A percentile compares a stretch with the other conserved stretches of the same genome.
Conservation (phyloP, 2,329 filamentous ascomycete species). For the Pseudogymnoascus sp. region DNA sequence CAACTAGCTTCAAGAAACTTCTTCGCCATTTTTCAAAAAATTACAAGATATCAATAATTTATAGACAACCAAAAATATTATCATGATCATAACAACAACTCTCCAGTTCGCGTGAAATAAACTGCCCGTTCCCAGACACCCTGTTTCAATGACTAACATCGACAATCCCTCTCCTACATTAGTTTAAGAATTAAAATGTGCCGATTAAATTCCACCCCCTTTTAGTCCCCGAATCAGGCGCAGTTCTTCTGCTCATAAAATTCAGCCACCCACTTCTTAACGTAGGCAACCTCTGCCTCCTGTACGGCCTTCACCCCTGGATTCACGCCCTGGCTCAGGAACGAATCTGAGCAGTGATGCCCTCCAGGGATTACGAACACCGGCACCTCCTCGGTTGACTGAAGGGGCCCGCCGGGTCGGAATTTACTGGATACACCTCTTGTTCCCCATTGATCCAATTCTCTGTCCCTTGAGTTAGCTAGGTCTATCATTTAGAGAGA, state of each 20-base stretch:
- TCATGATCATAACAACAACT: neutral
- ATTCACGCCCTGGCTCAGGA: neutral
- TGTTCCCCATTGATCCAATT: neutral
- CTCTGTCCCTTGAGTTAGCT: neutral
- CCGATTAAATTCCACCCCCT: neutral
- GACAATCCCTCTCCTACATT: neutral
- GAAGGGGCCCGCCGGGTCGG: neutral
- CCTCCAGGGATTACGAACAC: neutral
- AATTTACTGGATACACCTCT: neutral
- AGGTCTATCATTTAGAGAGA: neutral
- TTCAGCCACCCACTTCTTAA: neutral
- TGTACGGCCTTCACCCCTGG: neutral
- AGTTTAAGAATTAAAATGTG: neutral
- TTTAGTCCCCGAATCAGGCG: neutral
- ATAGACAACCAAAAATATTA: neutral
- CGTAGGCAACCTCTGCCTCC: neutral
- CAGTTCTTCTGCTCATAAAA: neutral
- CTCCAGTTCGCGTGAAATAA: neutral
- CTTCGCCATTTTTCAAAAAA: neutral
- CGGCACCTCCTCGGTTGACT: neutral
- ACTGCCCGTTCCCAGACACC: neutral
- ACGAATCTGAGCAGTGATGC: neutral
- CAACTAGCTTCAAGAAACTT: neutral
- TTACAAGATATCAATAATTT: neutral
- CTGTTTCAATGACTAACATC: neutral